Evolutionary conservation across 2,329 filamentous ascomycete genomes (phyloP).

Genomic region (Clonostachys solani): DNA sequence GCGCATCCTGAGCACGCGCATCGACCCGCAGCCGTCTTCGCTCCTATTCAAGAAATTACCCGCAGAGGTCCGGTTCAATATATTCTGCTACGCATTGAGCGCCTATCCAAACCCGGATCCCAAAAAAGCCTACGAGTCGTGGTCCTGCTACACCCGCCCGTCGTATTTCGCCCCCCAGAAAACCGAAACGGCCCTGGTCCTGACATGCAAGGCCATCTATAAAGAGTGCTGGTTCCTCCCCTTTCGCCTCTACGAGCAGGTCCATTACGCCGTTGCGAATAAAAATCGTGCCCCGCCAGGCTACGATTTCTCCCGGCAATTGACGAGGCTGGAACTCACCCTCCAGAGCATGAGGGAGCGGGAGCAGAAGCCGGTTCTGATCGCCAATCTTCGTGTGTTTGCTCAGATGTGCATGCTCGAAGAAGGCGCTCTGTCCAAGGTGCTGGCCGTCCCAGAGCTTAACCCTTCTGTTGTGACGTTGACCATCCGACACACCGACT

Average conservation of each 20-base stretch:
- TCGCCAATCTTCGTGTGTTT: conserved; percentile 30
- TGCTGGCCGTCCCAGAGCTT: conserved; percentile 21
- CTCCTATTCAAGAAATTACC: conserved; percentile 33
- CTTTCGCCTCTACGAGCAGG: conserved; percentile 29
- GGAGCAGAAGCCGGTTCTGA: conserved; percentile 6
- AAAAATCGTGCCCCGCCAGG: conserved; percentile 21
- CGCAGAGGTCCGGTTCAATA: conserved; percentile 40
- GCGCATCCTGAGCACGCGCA: background rate
- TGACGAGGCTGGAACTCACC: background rate
- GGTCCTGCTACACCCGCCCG: conserved; percentile 32
- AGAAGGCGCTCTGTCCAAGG: conserved; percentile 9
- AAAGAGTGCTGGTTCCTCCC: conserved; percentile 36
- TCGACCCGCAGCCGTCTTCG: background rate
- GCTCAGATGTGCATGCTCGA: conserved; percentile 35
- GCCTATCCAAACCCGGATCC: conserved; percentile 27
- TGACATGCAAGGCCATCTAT: conserved; percentile 35
- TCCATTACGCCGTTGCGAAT: conserved; percentile 25
- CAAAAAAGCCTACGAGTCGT: conserved; percentile 12
- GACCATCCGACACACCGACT: conserved; percentile 45
- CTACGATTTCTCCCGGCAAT: conserved; percentile 1
- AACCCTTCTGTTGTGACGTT: conserved; percentile 29
- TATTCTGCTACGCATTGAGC: conserved; percentile 35
- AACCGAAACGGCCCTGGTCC: conserved; percentile 30
- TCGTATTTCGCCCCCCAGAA: conserved; percentile 28
- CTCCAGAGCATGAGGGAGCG: background rate